Conservation (phyloP, 2,329 filamentous ascomycete genomes). For the Aureobasidium pullulans region DNA sequence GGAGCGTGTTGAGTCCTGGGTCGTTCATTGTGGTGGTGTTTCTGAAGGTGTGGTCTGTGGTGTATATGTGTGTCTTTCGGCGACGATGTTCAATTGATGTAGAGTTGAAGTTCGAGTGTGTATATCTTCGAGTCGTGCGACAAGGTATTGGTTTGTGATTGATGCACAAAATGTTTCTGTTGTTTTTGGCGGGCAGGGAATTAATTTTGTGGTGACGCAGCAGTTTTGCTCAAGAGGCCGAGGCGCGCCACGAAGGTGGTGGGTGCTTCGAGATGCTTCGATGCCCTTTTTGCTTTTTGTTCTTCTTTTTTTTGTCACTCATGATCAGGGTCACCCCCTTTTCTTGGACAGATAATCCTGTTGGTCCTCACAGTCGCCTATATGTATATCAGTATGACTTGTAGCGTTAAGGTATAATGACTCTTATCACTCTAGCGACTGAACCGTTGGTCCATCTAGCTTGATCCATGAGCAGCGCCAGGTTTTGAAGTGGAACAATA, state of each 20-base stretch:
- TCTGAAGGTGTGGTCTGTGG: neutral
- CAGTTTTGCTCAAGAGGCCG: neutral
- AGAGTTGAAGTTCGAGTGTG: neutral
- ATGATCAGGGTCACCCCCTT: neutral
- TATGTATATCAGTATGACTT: too few relatives aligned
- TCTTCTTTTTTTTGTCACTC: neutral
- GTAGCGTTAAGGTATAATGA: too few relatives aligned
- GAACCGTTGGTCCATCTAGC: too few relatives aligned
- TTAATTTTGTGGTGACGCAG: slow-evolving; percentile 11
- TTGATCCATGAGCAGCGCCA: too few relatives aligned
- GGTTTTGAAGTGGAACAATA: too few relatives aligned
- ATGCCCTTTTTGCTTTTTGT: neutral
- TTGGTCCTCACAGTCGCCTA: neutral
- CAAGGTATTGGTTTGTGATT: neutral
- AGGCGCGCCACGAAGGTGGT: slow-evolving; percentile 6
- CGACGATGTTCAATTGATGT: neutral
- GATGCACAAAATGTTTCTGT: neutral
- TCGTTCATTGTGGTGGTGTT: slow-evolving; percentile 38
- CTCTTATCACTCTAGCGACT: too few relatives aligned
- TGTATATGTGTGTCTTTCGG: neutral
- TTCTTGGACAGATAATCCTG: neutral
- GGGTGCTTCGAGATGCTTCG: slow-evolving; percentile 17
- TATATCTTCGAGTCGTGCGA: too few relatives aligned
- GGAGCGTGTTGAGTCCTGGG: slow-evolving; percentile 64
- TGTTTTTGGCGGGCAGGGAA: neutral